Conservation (phyloP, 176 grass and related monocot species). For the Eremochloa ophiuroides region DNA sequence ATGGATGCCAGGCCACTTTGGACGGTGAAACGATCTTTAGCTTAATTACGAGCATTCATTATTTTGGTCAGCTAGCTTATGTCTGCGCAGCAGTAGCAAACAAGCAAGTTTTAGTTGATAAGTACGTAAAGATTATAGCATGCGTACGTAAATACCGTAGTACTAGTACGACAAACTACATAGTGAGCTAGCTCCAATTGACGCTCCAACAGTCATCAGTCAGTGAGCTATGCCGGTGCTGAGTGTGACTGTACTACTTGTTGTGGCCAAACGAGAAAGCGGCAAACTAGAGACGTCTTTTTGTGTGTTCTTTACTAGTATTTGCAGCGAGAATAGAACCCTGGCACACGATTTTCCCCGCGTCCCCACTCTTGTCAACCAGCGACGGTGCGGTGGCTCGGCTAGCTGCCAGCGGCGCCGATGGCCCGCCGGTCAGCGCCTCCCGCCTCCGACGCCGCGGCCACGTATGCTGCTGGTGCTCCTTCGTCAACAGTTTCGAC, state of each 20-base stretch:
- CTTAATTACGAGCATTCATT: too few relatives aligned
- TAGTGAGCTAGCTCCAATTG: neutral
- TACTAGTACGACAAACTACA: too few relatives aligned
- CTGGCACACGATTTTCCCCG: neutral
- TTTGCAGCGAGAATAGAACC: neutral
- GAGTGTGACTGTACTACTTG: neutral
- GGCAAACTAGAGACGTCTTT: neutral
- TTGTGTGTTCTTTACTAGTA: neutral
- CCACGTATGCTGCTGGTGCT: neutral
- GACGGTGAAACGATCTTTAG: too few relatives aligned
- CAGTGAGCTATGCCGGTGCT: neutral
- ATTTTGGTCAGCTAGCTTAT: too few relatives aligned
- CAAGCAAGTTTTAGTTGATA: too few relatives aligned
- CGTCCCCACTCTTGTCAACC: constrained; percentile 2
- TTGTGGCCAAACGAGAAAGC: neutral
- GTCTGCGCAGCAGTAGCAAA: too few relatives aligned
- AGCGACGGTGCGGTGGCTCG: neutral
- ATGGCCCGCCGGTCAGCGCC: constrained; percentile 8
- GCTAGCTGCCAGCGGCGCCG: neutral
- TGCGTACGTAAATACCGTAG: too few relatives aligned
- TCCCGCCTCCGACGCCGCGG: neutral
- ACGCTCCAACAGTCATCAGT: too few relatives aligned
- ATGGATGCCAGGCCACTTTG: too few relatives aligned
- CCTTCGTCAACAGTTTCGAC: constrained; percentile 14
- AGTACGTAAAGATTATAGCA: too few relatives aligned